Base-by-base conservation (phyloP, 1,284 basidiomycete genomes). In the Irpex sp. region DNA sequence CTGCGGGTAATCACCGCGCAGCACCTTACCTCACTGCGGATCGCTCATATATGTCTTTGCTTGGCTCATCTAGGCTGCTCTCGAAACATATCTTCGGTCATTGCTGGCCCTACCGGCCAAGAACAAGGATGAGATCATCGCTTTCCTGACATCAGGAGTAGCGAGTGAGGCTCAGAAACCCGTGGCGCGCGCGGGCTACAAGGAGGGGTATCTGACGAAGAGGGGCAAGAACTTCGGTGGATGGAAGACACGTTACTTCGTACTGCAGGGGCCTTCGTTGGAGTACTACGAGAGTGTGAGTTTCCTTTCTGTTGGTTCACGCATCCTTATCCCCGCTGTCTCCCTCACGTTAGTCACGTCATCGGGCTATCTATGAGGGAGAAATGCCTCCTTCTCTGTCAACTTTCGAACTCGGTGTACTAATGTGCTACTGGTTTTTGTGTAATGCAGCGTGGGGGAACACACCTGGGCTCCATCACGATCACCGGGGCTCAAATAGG, bases 151-250 rank as follows among this genome's bases (percentile, higher is more conserved):
- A 37, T 93, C 92, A 7, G 95, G 97, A 71, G 85, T 96, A 62
- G 85, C 95, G 13, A 86, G 88, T 48, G 87, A 89, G 67, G 80
- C 86, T 55, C 84, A 85, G 73, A 86, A 86, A 66, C 89, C 89
- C 13, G 90, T 92, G 51, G 85, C 87, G 74, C 89, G 93, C 72
- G 84, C 84, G 3, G 92, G 87, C n/a, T 89, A 92, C 79, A 97
- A 95, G 77, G 96, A 96, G 77, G 97, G 97, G 19, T 98, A 97
- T 76, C 81, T 98, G 56, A 98, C 97, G 34, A 98, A 98, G 78
- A 87, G 96, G 68, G 96, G 96, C 19, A 95, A 97, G 79, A 97
- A 95, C 72, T 96, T 98, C 76, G 96, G 96, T 60, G 93, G 92
- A 1, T 97, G 96, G 96, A 96, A 96, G 74, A 95, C 94, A 37